Conservation (phyloP, 1,284 basidiomycete species). For the Apiotrichum siamense region DNA sequence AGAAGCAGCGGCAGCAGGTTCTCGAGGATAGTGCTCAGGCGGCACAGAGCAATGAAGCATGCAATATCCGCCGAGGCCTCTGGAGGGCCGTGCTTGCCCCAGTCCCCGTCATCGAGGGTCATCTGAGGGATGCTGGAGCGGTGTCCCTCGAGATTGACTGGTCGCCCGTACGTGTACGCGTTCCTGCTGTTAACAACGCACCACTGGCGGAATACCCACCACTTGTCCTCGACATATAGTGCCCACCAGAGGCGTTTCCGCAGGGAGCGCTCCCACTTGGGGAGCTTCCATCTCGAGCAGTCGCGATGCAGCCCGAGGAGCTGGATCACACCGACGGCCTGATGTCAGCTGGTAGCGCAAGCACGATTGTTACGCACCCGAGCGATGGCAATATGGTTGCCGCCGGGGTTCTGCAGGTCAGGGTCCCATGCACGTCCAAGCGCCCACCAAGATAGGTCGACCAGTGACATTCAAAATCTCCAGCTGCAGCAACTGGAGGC, state of each 20-base stretch:
- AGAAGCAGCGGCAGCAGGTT: slow-evolving; percentile 13
- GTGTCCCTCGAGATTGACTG: slow-evolving; percentile 11
- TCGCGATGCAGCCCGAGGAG: slow-evolving; percentile 27
- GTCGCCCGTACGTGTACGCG: slow-evolving; percentile 19
- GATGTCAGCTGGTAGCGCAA: not conserved
- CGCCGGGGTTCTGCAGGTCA: slow-evolving; percentile 23
- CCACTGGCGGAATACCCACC: no score
- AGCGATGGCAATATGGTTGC: slow-evolving; percentile 21
- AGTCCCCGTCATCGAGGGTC: slow-evolving; percentile 10
- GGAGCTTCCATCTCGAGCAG: slow-evolving; percentile 22
- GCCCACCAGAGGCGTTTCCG: slow-evolving; percentile 26
- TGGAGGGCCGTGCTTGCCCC: not conserved
- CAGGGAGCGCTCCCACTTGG: slow-evolving; percentile 22
- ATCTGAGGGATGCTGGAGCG: slow-evolving; percentile 7
- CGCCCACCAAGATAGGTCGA: slow-evolving; percentile 15
- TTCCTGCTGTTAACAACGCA: slow-evolving; percentile 11
- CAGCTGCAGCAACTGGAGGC: slow-evolving; percentile 24
- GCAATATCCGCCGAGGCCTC: slow-evolving; percentile 6
- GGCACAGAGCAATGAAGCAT: slow-evolving; percentile 12
- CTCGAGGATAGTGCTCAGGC: slow-evolving; percentile 13
- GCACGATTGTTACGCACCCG: slow-evolving; percentile 8
- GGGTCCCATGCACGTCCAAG: no score
- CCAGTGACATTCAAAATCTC: slow-evolving; percentile 23
- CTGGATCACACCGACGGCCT: slow-evolving; percentile 17
- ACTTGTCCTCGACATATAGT: slow-evolving; percentile 21